phyloP scores from a whole-genome alignment of 176 grass and related monocot species.

The Triticum monococcum region DNA sequence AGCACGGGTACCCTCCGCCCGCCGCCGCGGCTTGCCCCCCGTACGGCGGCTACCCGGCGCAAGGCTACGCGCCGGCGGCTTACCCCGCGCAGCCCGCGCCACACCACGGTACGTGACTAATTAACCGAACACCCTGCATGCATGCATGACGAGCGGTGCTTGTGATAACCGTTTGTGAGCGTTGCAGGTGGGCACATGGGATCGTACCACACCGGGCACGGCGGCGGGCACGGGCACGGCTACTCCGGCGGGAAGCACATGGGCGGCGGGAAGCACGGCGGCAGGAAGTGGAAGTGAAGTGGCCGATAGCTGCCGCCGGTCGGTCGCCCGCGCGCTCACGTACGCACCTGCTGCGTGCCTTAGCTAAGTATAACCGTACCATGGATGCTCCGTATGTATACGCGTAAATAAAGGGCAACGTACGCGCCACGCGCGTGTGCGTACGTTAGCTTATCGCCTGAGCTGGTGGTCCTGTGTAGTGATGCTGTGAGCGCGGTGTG shows the following conservation, averaged over 20 bases:
- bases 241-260: constrained; percentile 47
- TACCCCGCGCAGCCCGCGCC: constrained; percentile 24
- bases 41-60: not conserved
- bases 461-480: not conserved
- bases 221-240: constrained; percentile 16
- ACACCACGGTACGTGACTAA: constrained; percentile 19
- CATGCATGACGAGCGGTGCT: too few relatives aligned
- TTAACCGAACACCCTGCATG: too few relatives aligned
- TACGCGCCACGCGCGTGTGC: not conserved
- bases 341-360: not conserved
- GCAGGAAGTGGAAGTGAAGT: constrained; percentile 45
- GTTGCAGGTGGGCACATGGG: constrained; percentile 36
- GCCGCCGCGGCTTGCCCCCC: constrained; percentile 23
- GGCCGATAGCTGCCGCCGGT: not conserved
- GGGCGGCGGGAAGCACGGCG: constrained; percentile 36
- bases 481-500: not conserved
- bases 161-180: too few relatives aligned
- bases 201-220: constrained; percentile 37
- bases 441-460: not conserved
- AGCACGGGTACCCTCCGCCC: constrained; percentile 23
- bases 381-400: not conserved
- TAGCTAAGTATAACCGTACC: not conserved
- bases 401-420: constrained; percentile 23
- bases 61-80: constrained; percentile 33
- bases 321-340: not conserved